Evolutionary conservation across 192 early-diverging fungal genomes (phyloP).

Genomic region (Entomortierella beljakovae): DNA sequence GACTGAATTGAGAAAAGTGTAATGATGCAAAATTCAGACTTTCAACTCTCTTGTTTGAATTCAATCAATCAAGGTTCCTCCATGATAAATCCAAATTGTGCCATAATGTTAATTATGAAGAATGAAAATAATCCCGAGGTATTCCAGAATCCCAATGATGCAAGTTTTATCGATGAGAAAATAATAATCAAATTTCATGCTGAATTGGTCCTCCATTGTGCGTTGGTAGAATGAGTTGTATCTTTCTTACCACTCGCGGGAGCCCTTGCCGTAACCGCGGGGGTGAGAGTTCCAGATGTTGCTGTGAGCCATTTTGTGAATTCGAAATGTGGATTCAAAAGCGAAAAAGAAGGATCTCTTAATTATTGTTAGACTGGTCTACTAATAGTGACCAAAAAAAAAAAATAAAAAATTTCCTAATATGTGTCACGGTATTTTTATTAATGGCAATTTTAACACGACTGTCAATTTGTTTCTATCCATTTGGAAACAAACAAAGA

Average conservation of each 20-base stretch:
- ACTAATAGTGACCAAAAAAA: constrained; percentile 8
- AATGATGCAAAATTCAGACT: neutral
- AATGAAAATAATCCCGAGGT: neutral
- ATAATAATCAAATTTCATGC: too few species aligned
- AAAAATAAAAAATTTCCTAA: neutral
- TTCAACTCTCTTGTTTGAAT: neutral
- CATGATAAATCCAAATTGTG: constrained; percentile 5
- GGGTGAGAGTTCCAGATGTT: constrained; percentile 99
- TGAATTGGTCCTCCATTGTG: too few species aligned
- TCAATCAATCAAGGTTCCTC: constrained; percentile 10
- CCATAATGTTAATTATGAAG: neutral
- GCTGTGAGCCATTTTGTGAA: constrained; percentile 92
- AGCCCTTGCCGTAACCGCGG: constrained; percentile 97
- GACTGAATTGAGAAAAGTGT: too few species aligned
- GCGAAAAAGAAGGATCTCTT: constrained; percentile 47
- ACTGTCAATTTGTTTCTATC: neutral
- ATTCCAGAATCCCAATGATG: neutral
- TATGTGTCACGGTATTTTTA: neutral
- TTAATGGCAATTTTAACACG: neutral
- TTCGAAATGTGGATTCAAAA: constrained; percentile 47
- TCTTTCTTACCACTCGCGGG: constrained; percentile 90
- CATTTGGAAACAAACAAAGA: constrained; percentile 4
- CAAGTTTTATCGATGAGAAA: neutral
- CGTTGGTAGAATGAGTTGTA: neutral
- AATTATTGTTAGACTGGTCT: too few species aligned